Evolutionary conservation across 768 basidiomycete genomes (phyloP), one percentile per base, ranked within the genome.

Genomic region (Russula olivacea): DNA sequence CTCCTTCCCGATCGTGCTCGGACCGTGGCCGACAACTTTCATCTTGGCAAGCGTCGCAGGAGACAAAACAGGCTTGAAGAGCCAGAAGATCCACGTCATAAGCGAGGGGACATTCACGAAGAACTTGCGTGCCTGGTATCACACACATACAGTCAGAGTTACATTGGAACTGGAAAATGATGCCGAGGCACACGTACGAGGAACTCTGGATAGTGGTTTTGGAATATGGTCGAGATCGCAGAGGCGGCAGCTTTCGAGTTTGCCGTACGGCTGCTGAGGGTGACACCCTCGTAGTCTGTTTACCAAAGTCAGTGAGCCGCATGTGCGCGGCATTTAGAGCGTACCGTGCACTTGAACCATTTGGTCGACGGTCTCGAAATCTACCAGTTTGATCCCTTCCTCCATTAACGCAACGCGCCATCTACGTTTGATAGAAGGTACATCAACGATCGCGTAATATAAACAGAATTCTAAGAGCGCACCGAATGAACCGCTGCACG

Each of bases 321-420:
- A 48, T 40, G 10, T 11, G 38, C 14, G 36, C 1, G 10, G 15
- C 8, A 3, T n/a, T 1, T 25, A 25, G 15, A 1, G n/a, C 25
- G 9, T 41, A 69, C 68, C 68, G 17, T 69, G 68, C 11, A 69
- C 61, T 52, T 69, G 68, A 14, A 69, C 23, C 61, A 66, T 68
- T 41, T 68, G 67, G 55, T 66, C 89, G 19, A 84, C 74, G n/a
- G 78, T 85, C 62, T 78, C 80, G 68, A 93, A 92, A 71, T 93
- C 86, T 57, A 93, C 78, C 23, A 79, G 69, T 21, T 76, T 69
- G 47, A 91, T 77, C 59, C 81, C 81, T 69, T 80, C 76, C 71
- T 93, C 91, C 82, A 91, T 89, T 55, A 91, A 78, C 32, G 82
- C 82, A 51, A 93, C 81, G 47, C 90, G 84, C 91, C 91, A 93